A percentile compares a stretch with the other conserved stretches of the same genome.
These are phyloP conservation scores for Candida tunisiensis DNA, from an alignment of 1,139 yeast genomes.

Conservation along the genomic window DNA sequence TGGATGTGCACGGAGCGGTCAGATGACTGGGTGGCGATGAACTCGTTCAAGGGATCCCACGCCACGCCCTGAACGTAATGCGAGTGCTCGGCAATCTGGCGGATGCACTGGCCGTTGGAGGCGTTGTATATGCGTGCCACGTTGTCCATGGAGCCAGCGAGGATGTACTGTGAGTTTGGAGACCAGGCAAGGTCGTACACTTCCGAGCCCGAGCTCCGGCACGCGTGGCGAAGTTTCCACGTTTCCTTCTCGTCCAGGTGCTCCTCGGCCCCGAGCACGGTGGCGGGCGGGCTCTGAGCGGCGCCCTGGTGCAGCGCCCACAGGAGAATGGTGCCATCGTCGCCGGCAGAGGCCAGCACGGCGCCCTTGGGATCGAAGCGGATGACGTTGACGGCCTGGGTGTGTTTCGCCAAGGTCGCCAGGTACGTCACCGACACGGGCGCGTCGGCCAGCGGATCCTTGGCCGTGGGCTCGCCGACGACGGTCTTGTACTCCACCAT, in stretches of 20 bases:
- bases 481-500: conserved; percentile 10
- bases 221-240: conserved; percentile 45
- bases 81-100: conserved; percentile 52
- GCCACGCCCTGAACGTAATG: conserved; percentile 92
- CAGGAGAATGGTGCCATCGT: conserved; percentile 73
- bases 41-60: conserved; percentile 82
- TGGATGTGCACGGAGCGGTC: conserved; percentile 70
- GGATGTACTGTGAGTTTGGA: conserved; percentile 55
- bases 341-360: conserved; percentile 78
- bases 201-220: conserved; percentile 44
- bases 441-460: too few relatives aligned
- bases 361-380: conserved; percentile 49
- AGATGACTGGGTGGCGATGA: conserved; percentile 74
- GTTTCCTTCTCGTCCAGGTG: conserved; percentile 45
- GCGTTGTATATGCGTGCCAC: conserved; percentile 52
- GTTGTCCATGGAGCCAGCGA: conserved; percentile 91
- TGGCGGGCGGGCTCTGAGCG: conserved; percentile 21
- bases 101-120: conserved; percentile 38
- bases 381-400: conserved; percentile 88
- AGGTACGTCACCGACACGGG: conserved; percentile 24
- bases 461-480: conserved; percentile 4
- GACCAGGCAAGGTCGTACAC: conserved; percentile 89
- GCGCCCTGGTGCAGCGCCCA: too few relatives aligned
- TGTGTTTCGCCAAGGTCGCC: conserved; percentile 70
- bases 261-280: conserved; percentile 9